Base-by-base conservation (phyloP, 2,329 filamentous ascomycete species). In the Arthroderma sp. region DNA sequence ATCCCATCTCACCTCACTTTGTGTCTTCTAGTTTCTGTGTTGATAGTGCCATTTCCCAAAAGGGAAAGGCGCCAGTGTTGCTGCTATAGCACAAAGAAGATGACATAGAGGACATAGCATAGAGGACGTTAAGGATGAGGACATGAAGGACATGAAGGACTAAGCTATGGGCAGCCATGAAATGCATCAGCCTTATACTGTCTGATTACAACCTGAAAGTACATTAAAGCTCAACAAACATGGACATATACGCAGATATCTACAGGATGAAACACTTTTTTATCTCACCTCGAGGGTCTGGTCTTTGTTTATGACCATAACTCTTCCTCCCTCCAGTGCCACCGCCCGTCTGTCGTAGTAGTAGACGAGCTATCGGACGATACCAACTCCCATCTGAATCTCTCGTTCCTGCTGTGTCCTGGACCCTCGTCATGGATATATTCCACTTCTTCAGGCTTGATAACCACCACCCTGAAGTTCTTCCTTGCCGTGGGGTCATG, bases 381-480 rank as follows among this genome's bases (percentile, higher is more conserved):
- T 4, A 79, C 75, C 63, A 82, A 80, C 25, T 77, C 83, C 72
- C 90, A 91, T 59, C 81, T 74, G 76, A 83, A 87, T 65, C 90
- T 77, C 61, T 79, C 76, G 11, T 78, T 77, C 60, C 80, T 80
- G 7, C 13, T 33, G n/a, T 51, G 33, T 51, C 79, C 78, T 0
- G 84, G 81, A 66, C 88, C 80, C 58, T 80, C 83, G 56, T 94
- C 71, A 68, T 93, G 86, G 15, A 87, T 76, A 65, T 79, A 77
- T 68, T 95, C 90, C 19, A 94, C 84, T 68, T 87, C 82, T 7
- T 87, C 81, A 0, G 95, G 84, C 53, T 84, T 82, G 68, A 98
- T 93, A 67, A 93, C 84, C 2, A 95, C 88, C 0, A 95, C 87
- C 56, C 91, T 77, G 68, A 95, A 95, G 69, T 94, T 87, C 62